These are phyloP conservation scores for Malassezia restricta DNA, from an alignment of 1,284 basidiomycete species.

Conservation along the genomic window DNA sequence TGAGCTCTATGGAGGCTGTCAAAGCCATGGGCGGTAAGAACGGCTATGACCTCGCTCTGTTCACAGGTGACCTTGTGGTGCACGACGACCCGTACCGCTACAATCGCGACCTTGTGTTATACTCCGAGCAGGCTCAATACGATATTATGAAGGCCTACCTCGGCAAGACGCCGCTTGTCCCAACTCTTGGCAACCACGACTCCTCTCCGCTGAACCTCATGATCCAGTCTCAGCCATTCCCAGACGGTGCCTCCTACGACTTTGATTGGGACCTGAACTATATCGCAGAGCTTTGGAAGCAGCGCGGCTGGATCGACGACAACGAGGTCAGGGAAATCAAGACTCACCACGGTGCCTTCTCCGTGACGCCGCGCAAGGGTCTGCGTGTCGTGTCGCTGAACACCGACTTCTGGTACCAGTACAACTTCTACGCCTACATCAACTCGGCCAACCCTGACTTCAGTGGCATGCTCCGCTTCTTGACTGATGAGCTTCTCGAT, in stretches of 20 bases:
- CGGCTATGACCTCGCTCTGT: constrained; percentile 59
- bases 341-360: constrained; percentile 63
- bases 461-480: constrained; percentile 63
- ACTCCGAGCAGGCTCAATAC: constrained; percentile 40
- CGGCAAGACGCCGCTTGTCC: constrained; percentile 34
- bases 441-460: constrained; percentile 60
- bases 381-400: constrained; percentile 64
- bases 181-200: constrained; percentile 44
- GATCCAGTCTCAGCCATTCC: constrained; percentile 22
- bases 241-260: constrained; percentile 24
- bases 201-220: constrained; percentile 30
- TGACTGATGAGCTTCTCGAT: constrained; percentile 63
- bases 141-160: constrained; percentile 29
- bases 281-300: constrained; percentile 16
- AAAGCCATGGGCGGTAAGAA: constrained; percentile 54
- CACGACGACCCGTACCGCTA: constrained; percentile 39
- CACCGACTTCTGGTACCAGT: constrained; percentile 53
- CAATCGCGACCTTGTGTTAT: constrained; percentile 33
- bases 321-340: constrained; percentile 55
- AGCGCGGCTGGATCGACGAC: constrained; percentile 59
- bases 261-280: constrained; percentile 42
- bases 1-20: constrained; percentile 58
- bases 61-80: constrained; percentile 64
- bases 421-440: constrained; percentile 62
- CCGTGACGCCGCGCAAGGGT: constrained; percentile 58